Percentiles rank a stretch among this genome's conserved stretches.
Evolutionary conservation across 768 basidiomycete genomes (phyloP).

Genomic region (Gloeostereum incarnatum): DNA sequence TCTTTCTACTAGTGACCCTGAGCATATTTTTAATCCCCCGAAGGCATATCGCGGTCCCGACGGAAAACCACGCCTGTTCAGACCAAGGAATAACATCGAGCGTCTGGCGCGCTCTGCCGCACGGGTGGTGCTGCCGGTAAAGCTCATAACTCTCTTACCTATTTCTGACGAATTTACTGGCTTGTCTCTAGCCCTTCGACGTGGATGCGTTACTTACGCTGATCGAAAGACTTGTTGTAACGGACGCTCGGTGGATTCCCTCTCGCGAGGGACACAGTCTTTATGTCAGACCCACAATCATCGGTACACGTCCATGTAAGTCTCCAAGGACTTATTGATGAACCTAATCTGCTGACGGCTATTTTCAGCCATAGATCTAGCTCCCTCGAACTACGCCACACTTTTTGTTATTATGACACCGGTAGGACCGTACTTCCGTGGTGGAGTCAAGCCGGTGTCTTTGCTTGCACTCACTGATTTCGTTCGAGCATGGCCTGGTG

Average conservation of each 20-base stretch:
- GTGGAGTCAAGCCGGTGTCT: constrained; percentile 47
- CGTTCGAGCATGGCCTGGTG: constrained; percentile 43
- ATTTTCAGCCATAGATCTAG: constrained; percentile 46
- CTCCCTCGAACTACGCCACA: constrained; percentile 60
- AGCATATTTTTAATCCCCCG: neutral
- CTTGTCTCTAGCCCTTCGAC: constrained; percentile 26
- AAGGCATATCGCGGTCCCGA: constrained; percentile 67
- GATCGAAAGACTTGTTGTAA: constrained; percentile 43
- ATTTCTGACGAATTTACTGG: too few species aligned
- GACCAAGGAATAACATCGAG: constrained; percentile 80
- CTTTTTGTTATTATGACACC: constrained; percentile 67
- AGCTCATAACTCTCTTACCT: too few species aligned
- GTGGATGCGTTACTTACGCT: constrained; percentile 36
- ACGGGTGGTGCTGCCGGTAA: constrained; percentile 71
- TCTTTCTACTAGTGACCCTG: neutral
- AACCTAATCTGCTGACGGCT: too few species aligned
- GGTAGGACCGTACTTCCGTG: constrained; percentile 70
- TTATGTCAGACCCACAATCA: constrained; percentile 56
- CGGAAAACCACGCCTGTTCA: constrained; percentile 69
- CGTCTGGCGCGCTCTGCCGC: constrained; percentile 63
- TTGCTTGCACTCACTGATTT: constrained; percentile 26
- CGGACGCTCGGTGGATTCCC: constrained; percentile 62
- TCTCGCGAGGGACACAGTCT: constrained; percentile 45
- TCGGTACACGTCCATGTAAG: constrained; percentile 12
- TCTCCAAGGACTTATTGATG: too few species aligned